These are phyloP conservation scores for Rhodotorula glutinis DNA, from an alignment of 1,284 basidiomycete species.

Conservation along the genomic window DNA sequence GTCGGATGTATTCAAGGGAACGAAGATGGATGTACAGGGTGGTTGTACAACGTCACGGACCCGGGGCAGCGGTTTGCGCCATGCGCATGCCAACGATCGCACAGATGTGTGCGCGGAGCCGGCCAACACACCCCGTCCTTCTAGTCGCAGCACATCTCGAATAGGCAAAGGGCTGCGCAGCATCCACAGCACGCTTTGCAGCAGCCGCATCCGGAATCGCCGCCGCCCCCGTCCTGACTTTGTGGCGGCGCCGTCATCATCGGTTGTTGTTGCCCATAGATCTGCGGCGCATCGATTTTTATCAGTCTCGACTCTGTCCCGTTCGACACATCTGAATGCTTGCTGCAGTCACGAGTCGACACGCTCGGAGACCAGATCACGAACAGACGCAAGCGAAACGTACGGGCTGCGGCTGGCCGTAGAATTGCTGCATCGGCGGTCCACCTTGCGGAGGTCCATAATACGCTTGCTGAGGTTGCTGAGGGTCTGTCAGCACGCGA, in stretches of 20 bases:
- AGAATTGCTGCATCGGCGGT: background rate
- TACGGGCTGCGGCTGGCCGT: background rate
- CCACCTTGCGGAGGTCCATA: background rate
- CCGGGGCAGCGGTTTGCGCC: no score
- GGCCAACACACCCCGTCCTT: no score
- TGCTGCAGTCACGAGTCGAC: no score
- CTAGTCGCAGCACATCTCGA: slow-evolving; percentile 1
- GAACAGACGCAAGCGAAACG: no score
- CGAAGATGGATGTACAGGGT: no score
- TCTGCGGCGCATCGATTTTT: background rate
- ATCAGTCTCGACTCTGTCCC: no score
- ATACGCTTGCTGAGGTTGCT: background rate
- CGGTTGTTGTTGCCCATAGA: background rate
- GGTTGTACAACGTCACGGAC: no score
- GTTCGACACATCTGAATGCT: no score
- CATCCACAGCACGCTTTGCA: background rate
- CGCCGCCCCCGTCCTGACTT: background rate
- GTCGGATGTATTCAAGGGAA: no score
- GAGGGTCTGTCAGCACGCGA: background rate
- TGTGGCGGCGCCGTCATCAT: background rate
- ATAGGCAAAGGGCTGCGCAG: background rate
- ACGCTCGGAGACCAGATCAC: no score
- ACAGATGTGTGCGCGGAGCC: no score
- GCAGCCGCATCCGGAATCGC: background rate
- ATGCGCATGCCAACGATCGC: no score